Evolutionary conservation across 768 basidiomycete species (phyloP).

Genomic region (Pleurotus citrinopileatus): DNA sequence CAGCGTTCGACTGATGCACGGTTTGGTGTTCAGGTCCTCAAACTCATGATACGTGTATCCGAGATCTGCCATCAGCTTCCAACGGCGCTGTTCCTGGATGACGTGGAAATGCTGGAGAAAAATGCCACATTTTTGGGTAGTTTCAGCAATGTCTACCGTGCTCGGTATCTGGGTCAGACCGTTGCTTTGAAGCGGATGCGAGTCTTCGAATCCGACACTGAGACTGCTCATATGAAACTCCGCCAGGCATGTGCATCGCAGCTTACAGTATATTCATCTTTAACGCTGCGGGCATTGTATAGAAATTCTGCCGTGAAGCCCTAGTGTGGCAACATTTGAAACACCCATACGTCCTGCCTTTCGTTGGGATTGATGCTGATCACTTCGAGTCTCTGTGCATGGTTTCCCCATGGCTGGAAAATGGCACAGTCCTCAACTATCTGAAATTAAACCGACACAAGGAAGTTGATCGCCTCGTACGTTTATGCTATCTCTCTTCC

Average conservation of each 20-base stretch:
- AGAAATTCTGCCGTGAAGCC: conserved; percentile 26
- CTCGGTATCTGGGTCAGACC: conserved; percentile 16
- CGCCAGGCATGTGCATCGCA: conserved; percentile 13
- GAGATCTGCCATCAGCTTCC: conserved; percentile 19
- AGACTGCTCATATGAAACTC: conserved; percentile 10
- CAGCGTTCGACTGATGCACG: conserved; percentile 1
- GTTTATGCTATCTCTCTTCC: background rate
- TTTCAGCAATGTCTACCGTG: conserved; percentile 27
- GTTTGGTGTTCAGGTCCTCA: conserved; percentile 1
- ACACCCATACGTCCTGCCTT: conserved; percentile 25
- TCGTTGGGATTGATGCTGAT: conserved; percentile 23
- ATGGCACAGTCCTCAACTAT: conserved; percentile 10
- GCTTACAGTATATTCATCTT: background rate
- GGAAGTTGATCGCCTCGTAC: background rate
- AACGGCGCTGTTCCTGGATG: conserved; percentile 20
- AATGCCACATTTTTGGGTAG: conserved; percentile 24
- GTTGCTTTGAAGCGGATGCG: conserved; percentile 27
- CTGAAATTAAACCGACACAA: conserved; percentile 6
- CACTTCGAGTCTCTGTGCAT: conserved; percentile 17
- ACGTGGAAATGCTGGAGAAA: conserved; percentile 18
- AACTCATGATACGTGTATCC: conserved; percentile 6
- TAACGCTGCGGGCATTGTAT: too few relatives aligned
- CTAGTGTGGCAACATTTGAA: conserved; percentile 24
- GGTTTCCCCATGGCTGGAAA: conserved; percentile 11
- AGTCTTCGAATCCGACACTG: conserved; percentile 15